A percentile compares a stretch with the other conserved stretches of the same genome.
phyloP scores from a whole-genome alignment of 2,329 filamentous ascomycete species.

The Fusarium buharicum region DNA sequence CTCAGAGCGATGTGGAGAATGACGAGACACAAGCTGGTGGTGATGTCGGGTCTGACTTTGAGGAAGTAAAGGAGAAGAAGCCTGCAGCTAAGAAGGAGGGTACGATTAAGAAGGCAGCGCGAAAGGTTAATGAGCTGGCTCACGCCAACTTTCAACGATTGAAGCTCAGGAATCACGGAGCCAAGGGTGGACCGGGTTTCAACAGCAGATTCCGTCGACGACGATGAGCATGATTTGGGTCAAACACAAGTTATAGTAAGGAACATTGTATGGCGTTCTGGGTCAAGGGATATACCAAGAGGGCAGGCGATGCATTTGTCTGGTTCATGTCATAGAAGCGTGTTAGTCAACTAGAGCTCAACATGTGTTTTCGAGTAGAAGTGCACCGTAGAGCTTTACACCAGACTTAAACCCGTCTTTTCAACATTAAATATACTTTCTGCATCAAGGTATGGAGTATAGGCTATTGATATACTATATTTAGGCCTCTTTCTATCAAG shows the following conservation, averaged over 20 bases:
- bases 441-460: too few species aligned
- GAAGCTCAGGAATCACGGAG: conserved; percentile 70
- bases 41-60: conserved; percentile 37
- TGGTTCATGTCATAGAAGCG: not conserved
- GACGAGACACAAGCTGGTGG: conserved; percentile 49
- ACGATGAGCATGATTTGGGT: conserved; percentile 37
- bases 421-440: too few species aligned
- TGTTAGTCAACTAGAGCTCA: not conserved
- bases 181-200: conserved; percentile 69
- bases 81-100: conserved; percentile 53
- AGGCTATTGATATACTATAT: too few species aligned
- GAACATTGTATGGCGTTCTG: conserved; percentile 31
- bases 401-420: too few species aligned
- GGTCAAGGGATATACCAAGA: conserved; percentile 30
- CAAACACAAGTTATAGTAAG: conserved; percentile 16
- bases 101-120: conserved; percentile 61
- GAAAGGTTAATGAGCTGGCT: conserved; percentile 72
- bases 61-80: conserved; percentile 31
- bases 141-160: conserved; percentile 74
- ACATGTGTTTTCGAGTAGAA: not conserved
- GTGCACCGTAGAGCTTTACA: too few species aligned
- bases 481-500: too few species aligned
- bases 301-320: conserved; percentile 10
- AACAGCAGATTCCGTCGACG: conserved; percentile 68
- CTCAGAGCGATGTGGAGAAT: conserved; percentile 50